phyloP scores from a whole-genome alignment of 2,329 filamentous ascomycete species.

The Stagonosporopsis tanaceti region DNA sequence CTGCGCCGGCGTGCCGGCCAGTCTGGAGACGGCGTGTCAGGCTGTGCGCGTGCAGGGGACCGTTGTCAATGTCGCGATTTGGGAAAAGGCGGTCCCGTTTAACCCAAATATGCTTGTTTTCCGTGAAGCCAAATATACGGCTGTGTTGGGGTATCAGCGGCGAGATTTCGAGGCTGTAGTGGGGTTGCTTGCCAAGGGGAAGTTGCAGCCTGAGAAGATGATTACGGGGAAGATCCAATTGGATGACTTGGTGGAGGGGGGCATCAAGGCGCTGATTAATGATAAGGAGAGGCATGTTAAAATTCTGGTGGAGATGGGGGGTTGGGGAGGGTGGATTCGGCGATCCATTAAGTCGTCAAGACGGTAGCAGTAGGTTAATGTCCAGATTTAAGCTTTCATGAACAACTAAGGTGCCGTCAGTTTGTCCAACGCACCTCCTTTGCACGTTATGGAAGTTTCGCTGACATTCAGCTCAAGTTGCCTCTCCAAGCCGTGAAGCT shows the following conservation, averaged over 20 bases:
- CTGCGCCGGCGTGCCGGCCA: conserved; percentile 66
- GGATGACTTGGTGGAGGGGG: conserved; percentile 64
- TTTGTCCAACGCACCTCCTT: too few species aligned
- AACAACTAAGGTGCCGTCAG: too few species aligned
- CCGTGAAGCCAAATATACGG: conserved; percentile 61
- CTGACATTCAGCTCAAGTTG: too few species aligned
- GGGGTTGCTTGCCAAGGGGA: conserved; percentile 54
- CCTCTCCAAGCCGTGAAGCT: too few species aligned
- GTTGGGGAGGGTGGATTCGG: conserved; percentile 25
- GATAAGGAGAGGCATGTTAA: conserved; percentile 71
- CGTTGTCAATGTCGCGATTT: conserved; percentile 71
- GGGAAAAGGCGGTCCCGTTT: conserved; percentile 64
- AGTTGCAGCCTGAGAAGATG: conserved; percentile 61
- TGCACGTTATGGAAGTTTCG: too few species aligned
- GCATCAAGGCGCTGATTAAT: conserved; percentile 64
- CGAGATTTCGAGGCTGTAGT: conserved; percentile 67
- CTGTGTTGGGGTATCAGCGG: conserved; percentile 59
- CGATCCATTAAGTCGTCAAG: conserved; percentile 6
- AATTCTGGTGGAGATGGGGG: conserved; percentile 62
- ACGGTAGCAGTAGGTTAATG: too few species aligned
- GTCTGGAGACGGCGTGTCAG: conserved; percentile 52
- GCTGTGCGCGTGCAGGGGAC: conserved; percentile 63
- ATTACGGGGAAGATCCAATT: conserved; percentile 67
- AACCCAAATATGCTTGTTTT: conserved; percentile 63
- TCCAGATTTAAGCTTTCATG: too few species aligned